Percentiles rank a stretch among this genome's conserved stretches.
These are phyloP conservation scores for Penicillium psychrosexuale DNA, from an alignment of 2,329 filamentous ascomycete species.

Conservation along the genomic window DNA sequence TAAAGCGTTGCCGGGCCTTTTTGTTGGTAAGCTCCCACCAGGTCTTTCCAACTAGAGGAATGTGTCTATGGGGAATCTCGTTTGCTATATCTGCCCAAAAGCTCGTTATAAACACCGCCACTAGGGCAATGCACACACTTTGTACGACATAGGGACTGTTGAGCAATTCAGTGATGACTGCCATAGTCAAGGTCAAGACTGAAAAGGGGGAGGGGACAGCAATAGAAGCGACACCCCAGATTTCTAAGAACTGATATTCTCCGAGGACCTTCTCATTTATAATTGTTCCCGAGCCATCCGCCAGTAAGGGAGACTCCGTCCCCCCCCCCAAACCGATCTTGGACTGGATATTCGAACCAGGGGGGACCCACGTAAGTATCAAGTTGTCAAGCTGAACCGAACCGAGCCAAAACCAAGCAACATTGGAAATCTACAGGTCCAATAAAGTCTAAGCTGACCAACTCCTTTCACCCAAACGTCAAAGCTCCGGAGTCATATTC, in stretches of 20 bases:
- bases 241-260: neutral
- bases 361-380: neutral
- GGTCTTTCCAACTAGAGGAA: constrained; percentile 30
- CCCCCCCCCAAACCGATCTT: neutral
- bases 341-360: neutral
- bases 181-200: constrained; percentile 18
- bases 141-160: constrained; percentile 24
- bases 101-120: constrained; percentile 21
- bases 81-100: constrained; percentile 27
- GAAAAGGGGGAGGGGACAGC: neutral
- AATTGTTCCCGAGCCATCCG: neutral
- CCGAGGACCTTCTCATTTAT: constrained; percentile 1
- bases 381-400: neutral
- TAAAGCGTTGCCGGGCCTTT: constrained; percentile 29
- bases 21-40: constrained; percentile 33
- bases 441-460: neutral
- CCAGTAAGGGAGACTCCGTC: neutral
- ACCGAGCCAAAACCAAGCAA: neutral
- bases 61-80: constrained; percentile 26
- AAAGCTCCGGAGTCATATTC: neutral
- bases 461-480: neutral
- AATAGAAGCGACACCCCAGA: neutral
- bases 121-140: constrained; percentile 19
- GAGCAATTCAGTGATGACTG: constrained; percentile 23
- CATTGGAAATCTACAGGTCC: neutral